Evolutionary conservation across 352 stramenopile species (phyloP).

Genomic region (Globisporangium acanthophoron): DNA sequence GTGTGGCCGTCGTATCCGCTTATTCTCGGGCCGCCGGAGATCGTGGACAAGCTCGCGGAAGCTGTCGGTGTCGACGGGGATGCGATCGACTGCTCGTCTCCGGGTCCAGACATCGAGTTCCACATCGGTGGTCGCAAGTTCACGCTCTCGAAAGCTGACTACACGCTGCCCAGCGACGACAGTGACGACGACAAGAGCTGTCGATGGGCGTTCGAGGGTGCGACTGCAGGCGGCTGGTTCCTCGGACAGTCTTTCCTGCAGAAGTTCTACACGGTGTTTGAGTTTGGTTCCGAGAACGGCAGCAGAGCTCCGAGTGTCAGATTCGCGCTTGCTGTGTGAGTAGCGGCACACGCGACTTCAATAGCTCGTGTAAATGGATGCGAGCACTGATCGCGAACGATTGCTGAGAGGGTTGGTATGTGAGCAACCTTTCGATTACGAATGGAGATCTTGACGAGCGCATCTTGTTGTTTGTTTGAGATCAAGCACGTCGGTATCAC

Average conservation of each 20-base stretch:
- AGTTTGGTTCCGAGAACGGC: neutral
- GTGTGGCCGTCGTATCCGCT: neutral
- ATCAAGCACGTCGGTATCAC: too few species aligned
- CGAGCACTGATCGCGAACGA: too few species aligned
- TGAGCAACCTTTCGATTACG: too few species aligned
- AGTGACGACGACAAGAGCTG: neutral
- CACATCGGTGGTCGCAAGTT: constrained; percentile 70
- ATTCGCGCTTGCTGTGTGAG: neutral
- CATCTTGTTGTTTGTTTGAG: too few species aligned
- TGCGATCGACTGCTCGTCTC: constrained; percentile 64
- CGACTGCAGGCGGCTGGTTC: neutral
- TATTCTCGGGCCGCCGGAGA: neutral
- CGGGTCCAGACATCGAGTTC: constrained; percentile 74
- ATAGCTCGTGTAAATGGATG: too few species aligned
- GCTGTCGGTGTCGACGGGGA: neutral
- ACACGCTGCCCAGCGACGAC: constrained; percentile 11
- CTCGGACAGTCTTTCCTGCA: constrained; percentile 8
- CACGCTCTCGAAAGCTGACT: constrained; percentile 61
- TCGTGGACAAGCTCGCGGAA: neutral
- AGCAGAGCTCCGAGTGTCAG: neutral
- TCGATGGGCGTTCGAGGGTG: neutral
- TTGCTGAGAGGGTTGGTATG: too few species aligned
- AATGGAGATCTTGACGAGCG: too few species aligned
- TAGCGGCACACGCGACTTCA: too few species aligned
- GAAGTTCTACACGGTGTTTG: constrained; percentile 9